A percentile compares a stretch with the other conserved stretches of the same genome.
phyloP scores from a whole-genome alignment of 2,329 filamentous ascomycete genomes.

The Zasmidium citrigriseum region DNA sequence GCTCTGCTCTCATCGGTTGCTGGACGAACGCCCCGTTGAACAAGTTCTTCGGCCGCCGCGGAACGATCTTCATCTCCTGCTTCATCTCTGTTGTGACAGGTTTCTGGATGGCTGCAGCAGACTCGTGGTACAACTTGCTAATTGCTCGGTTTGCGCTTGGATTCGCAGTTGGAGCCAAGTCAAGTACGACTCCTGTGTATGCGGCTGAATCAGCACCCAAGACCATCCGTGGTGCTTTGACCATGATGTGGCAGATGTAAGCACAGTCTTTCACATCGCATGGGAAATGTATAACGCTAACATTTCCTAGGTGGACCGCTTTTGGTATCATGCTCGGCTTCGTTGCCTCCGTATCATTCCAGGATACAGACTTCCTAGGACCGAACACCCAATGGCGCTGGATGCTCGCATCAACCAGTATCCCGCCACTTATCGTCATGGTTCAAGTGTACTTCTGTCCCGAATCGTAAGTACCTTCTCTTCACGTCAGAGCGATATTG shows the following conservation, averaged over 20 bases:
- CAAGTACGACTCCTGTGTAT: constrained; percentile 45
- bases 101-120: constrained; percentile 65
- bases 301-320: constrained; percentile 30
- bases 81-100: constrained; percentile 64
- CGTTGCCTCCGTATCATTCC: constrained; percentile 42
- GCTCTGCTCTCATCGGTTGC: constrained; percentile 68
- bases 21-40: constrained; percentile 76
- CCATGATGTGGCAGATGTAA: constrained; percentile 50
- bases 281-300: background rate
- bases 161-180: constrained; percentile 44
- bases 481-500: too few relatives aligned
- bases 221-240: constrained; percentile 44
- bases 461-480: too few relatives aligned
- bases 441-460: constrained; percentile 43
- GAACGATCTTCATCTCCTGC: constrained; percentile 75
- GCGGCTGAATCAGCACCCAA: constrained; percentile 42
- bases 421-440: constrained; percentile 35
- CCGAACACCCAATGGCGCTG: constrained; percentile 29
- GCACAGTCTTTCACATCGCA: background rate
- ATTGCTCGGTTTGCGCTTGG: constrained; percentile 70
- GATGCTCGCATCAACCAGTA: constrained; percentile 42
- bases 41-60: constrained; percentile 67
- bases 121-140: constrained; percentile 72
- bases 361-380: constrained; percentile 28
- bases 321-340: constrained; percentile 50